Evolutionary conservation across 352 stramenopile species (phyloP).

Genomic region (Phytophthora lateralis): DNA sequence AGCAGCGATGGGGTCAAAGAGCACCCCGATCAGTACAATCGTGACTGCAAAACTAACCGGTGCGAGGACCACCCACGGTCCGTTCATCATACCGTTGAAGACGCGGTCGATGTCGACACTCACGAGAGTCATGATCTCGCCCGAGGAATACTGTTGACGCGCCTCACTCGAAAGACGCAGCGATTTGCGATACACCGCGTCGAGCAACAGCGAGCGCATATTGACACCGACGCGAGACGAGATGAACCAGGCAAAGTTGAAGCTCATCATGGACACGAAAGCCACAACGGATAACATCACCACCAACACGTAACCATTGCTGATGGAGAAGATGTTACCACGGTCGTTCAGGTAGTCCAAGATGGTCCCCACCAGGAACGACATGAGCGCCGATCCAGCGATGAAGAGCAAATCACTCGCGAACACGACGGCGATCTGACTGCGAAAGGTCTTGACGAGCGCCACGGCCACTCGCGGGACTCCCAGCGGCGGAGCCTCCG

Average conservation of each 20-base stretch:
- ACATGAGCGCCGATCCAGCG: constrained; percentile 20
- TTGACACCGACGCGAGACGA: constrained; percentile 49
- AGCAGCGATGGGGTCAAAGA: constrained; percentile 32
- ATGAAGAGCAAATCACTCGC: constrained; percentile 32
- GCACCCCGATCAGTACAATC: constrained; percentile 29
- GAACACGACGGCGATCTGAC: constrained; percentile 23
- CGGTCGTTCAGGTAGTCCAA: constrained; percentile 34
- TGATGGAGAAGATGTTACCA: constrained; percentile 26
- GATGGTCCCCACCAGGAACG: constrained; percentile 27
- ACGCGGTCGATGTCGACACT: constrained; percentile 61
- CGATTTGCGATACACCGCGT: constrained; percentile 60
- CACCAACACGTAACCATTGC: constrained; percentile 31
- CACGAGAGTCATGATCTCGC: constrained; percentile 68
- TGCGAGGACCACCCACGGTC: constrained; percentile 42
- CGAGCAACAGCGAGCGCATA: constrained; percentile 50
- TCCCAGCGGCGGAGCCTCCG: constrained; percentile 6
- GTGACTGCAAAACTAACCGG: constrained; percentile 31
- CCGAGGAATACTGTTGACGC: constrained; percentile 47
- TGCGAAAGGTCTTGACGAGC: constrained; percentile 25
- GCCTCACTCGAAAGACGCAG: constrained; percentile 49
- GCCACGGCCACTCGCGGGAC: constrained; percentile 25
- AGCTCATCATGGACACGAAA: constrained; percentile 40
- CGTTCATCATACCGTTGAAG: constrained; percentile 53
- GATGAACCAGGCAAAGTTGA: constrained; percentile 58
- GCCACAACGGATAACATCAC: constrained; percentile 30